Base-by-base conservation (phyloP, 2,329 filamentous ascomycete genomes). In the Cercospora zeina region DNA sequence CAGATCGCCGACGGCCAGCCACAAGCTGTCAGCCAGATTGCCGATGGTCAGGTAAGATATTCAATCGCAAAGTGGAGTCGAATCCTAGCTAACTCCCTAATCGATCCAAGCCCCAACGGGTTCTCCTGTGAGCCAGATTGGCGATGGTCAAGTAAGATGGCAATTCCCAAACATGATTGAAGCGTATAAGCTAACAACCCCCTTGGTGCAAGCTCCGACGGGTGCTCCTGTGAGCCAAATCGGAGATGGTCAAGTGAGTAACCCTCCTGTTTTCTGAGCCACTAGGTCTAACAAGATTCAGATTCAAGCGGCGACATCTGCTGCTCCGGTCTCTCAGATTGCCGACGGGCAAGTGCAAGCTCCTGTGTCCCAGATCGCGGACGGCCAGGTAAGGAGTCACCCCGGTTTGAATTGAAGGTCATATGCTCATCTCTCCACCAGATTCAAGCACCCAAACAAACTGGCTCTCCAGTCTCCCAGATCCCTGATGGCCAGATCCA, bases 311-410 rank as follows among this genome's bases (percentile, higher is more conserved):
- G 11, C 36, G 13, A 62, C 61, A 54, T 59, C 71, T 65, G 55
- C 58, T 16, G 64, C 66, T n/a, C 70, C 31, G 13, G 67, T 73
- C 55, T 61, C 27, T 21, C 49, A 51, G 27, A 51, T 51, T 21
- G 49, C 49, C 0, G 49, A 51, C 9, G 49, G 49, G 2, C 49
- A 51, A 19, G 27, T 50, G 10, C 30, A 53, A 21, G 45, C 57
- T 13, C 54, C 63, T n/a, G 68, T 73, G 14, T 62, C 61, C 27
- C 71, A 74, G 65, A 71, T 72, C 51, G 53, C 64, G 27, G 72
- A 74, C 34, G 69, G 61, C 11, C 62, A 67, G 10, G 39, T 72
- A 73, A 39, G 36, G 14, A 39, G 4, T 14, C 8, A 1, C 14
- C 3, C 16, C 16, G 5, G 30, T 31, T 31, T 9, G 30, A 5